Conservation (phyloP, 163 green algal species). For the Scenedesmus sp. region DNA sequence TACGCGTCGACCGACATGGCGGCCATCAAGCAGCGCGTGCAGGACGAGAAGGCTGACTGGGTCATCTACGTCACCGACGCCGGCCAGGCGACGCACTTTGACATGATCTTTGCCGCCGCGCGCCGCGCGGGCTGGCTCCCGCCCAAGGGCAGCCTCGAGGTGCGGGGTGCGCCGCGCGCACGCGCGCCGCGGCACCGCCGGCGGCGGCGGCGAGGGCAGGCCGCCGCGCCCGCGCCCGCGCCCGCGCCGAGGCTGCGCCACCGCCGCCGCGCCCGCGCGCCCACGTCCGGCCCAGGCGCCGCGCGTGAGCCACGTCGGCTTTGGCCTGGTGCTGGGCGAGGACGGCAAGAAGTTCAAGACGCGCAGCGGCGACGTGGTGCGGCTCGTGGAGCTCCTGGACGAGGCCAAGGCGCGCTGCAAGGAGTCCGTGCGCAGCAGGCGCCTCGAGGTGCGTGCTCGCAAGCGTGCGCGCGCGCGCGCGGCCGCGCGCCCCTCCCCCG, state of each 20-base stretch:
- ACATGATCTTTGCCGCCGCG: slow-evolving; percentile 89
- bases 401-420: slow-evolving; percentile 86
- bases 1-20: slow-evolving; percentile 93
- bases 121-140: slow-evolving; percentile 84
- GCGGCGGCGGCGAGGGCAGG: too few relatives aligned
- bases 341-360: slow-evolving; percentile 96
- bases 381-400: slow-evolving; percentile 95
- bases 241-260: too few relatives aligned
- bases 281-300: slow-evolving; percentile 20
- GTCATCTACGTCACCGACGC: slow-evolving; percentile 98
- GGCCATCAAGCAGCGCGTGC: slow-evolving; percentile 83
- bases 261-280: too few relatives aligned
- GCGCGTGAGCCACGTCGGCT: slow-evolving; percentile 91
- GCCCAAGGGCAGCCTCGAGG: slow-evolving; percentile 15
- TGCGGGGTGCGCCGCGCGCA: too few relatives aligned
- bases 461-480: not conserved
- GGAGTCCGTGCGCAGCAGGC: slow-evolving; percentile 75
- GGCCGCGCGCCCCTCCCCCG: not conserved
- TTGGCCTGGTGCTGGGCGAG: slow-evolving; percentile 96
- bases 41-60: slow-evolving; percentile 94
- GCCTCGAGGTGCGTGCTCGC: slow-evolving; percentile 51
- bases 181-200: too few relatives aligned
- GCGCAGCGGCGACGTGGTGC: slow-evolving; percentile 77
- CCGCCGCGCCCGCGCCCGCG: too few relatives aligned
- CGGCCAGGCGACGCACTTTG: slow-evolving; percentile 94